These are phyloP conservation scores for Pythium phragmiticola DNA, from an alignment of 352 stramenopile genomes.

Conservation along the genomic window DNA sequence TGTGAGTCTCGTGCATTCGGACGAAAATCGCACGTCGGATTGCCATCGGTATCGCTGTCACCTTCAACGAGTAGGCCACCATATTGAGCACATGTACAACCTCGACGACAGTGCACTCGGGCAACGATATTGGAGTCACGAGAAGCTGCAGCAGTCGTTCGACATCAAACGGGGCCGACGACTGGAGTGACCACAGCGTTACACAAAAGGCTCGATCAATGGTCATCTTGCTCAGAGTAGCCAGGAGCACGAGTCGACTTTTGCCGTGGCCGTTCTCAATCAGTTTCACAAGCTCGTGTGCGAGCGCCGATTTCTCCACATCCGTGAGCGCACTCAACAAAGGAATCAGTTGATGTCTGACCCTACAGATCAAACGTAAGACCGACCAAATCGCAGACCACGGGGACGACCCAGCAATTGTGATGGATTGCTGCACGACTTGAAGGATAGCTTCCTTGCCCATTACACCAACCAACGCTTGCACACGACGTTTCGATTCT, in stretches of 20 bases:
- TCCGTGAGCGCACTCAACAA: neutral
- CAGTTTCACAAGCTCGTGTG: neutral
- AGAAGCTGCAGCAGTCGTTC: slow-evolving; percentile 1
- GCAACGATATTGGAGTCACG: neutral
- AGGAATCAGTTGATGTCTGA: neutral
- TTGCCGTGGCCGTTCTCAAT: neutral
- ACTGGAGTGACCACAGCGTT: neutral
- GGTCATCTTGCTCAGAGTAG: neutral
- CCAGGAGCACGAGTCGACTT: neutral
- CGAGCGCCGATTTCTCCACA: neutral
- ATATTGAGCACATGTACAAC: neutral
- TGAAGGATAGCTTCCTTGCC: neutral
- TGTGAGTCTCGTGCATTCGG: neutral
- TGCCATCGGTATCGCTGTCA: neutral
- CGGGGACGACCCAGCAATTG: neutral
- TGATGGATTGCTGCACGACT: neutral
- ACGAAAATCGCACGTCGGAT: neutral
- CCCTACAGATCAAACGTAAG: neutral
- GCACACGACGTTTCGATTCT: neutral
- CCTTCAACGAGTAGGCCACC: neutral
- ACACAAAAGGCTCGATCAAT: neutral
- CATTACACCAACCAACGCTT: slow-evolving; percentile 3
- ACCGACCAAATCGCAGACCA: neutral
- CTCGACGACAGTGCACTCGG: neutral
- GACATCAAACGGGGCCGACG: neutral